Conservation (phyloP, 176 grass and related monocot genomes). For the Miscanthus lutarioriparius region DNA sequence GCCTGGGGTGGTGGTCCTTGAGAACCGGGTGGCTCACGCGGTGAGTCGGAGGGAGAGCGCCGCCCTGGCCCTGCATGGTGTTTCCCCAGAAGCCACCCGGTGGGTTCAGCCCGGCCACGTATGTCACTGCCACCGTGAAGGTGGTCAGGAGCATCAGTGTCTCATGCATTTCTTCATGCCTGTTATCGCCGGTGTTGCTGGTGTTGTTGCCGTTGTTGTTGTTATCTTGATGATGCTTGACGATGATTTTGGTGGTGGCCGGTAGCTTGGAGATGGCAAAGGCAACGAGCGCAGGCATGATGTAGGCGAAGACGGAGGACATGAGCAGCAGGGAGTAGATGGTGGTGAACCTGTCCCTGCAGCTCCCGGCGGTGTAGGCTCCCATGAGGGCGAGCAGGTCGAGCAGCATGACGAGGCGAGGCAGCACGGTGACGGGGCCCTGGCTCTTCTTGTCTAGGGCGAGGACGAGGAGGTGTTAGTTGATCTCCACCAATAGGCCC, state of each 20-base stretch:
- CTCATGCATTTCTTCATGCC: neutral
- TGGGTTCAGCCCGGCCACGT: constrained; percentile 37
- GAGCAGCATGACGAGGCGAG: constrained; percentile 19
- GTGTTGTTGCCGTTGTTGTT: no score
- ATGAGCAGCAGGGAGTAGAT: constrained; percentile 7
- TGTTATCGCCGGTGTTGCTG: no score
- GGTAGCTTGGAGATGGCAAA: neutral
- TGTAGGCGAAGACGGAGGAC: neutral
- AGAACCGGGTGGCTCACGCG: neutral
- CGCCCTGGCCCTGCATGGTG: no score
- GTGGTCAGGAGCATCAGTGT: constrained; percentile 37
- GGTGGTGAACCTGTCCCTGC: constrained; percentile 31
- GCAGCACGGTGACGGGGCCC: neutral
- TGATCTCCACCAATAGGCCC: no score
- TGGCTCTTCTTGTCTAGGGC: neutral
- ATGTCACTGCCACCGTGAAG: constrained; percentile 35
- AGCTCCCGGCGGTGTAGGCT: constrained; percentile 36
- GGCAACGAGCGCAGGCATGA: neutral
- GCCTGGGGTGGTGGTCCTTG: neutral
- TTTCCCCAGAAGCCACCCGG: constrained; percentile 12
- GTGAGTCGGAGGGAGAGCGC: no score
- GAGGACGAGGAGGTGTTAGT: constrained; percentile 39
- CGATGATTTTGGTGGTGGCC: no score
- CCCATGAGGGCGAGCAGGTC: constrained; percentile 34
- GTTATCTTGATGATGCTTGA: no score